Evolutionary conservation across 2,329 filamentous ascomycete species (phyloP).

Genomic region (Polychaeton citri): DNA sequence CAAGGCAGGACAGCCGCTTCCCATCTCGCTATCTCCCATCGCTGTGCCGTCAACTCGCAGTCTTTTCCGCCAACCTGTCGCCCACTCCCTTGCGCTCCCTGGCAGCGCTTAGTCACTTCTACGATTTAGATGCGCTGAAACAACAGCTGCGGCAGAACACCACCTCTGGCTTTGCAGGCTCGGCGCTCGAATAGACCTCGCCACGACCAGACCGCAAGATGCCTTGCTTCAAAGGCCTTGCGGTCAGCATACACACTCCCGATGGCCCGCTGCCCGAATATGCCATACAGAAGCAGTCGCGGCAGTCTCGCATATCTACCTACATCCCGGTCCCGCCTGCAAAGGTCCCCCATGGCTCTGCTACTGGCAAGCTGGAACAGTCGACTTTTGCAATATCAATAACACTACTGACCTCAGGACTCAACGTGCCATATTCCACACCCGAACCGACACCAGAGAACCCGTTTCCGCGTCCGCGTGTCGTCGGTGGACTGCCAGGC

Average conservation of each 20-base stretch:
- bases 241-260: constrained; percentile 86
- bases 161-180: too few relatives aligned
- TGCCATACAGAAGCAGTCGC: constrained; percentile 87
- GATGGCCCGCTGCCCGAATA: constrained; percentile 75
- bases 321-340: constrained; percentile 94
- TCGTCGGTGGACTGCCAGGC: constrained; percentile 59
- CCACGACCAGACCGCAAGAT: constrained; percentile 31
- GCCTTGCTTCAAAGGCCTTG: constrained; percentile 99
- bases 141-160: too few relatives aligned
- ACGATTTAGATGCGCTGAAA: too few relatives aligned
- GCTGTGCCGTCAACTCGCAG: too few relatives aligned
- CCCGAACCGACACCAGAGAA: constrained; percentile 66
- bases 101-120: too few relatives aligned
- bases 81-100: too few relatives aligned
- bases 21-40: too few relatives aligned
- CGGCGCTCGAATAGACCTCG: too few relatives aligned
- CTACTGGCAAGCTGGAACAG: constrained; percentile 69
- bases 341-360: constrained; percentile 51
- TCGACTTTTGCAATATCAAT: constrained; percentile 98
- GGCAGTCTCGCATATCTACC: constrained; percentile 82
- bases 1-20: too few relatives aligned
- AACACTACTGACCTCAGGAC: constrained; percentile 76
- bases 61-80: too few relatives aligned
- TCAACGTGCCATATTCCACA: constrained; percentile 84
- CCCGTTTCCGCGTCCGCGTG: constrained; percentile 68